Evolutionary conservation across 306 rosid species (phyloP).

Genomic region (Acacia melanoxylon): DNA sequence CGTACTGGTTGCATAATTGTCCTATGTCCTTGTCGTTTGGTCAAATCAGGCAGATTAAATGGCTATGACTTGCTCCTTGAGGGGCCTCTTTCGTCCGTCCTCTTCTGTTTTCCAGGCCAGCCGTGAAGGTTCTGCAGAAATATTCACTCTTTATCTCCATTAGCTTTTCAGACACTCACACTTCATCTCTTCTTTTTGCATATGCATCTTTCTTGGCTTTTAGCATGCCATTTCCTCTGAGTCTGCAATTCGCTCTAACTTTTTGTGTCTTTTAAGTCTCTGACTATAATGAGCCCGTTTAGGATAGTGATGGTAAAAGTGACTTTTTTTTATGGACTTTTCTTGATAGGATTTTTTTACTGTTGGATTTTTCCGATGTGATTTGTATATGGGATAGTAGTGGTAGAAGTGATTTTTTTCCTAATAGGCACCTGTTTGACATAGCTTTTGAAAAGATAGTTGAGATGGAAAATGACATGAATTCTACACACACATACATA

Average conservation of each 20-base stretch:
- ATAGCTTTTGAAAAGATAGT: no score
- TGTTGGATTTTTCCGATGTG: no score
- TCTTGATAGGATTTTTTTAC: no score
- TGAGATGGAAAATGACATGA: no score
- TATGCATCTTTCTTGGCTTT: not conserved
- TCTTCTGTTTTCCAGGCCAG: not conserved
- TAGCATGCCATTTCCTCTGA: not conserved
- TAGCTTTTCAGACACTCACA: not conserved
- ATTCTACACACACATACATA: no score
- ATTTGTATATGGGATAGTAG: no score
- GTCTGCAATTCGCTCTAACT: not conserved
- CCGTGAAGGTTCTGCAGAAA: not conserved
- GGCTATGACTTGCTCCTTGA: slow-evolving; percentile 9
- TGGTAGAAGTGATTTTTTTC: no score
- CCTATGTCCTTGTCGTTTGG: slow-evolving; percentile 13
- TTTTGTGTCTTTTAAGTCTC: not conserved
- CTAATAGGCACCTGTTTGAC: no score
- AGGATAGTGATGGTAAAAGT: no score
- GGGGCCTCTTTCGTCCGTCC: not conserved
- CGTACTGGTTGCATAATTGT: not conserved
- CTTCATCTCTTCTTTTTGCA: not conserved
- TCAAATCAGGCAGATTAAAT: slow-evolving; percentile 22
- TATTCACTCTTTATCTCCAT: not conserved
- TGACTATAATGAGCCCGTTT: no score
- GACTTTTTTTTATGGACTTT: no score